These are phyloP conservation scores for Barnettozyma vustinii DNA, from an alignment of 805 yeast species.

Conservation along the genomic window DNA sequence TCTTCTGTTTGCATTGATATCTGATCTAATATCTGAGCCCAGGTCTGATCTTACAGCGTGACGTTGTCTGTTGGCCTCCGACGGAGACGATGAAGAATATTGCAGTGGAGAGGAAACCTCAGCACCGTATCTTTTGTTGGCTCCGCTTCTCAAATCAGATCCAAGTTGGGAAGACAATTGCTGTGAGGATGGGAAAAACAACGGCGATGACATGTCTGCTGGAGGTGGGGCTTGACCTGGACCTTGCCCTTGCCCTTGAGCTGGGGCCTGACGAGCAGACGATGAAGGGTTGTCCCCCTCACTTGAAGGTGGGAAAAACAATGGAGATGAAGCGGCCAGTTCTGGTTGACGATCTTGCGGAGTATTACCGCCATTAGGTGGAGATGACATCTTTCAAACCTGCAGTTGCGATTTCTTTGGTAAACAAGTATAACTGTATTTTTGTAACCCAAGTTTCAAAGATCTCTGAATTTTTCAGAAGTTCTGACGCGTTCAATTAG, in stretches of 20 bases:
- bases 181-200: slow-evolving; percentile 30
- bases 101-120: slow-evolving; percentile 41
- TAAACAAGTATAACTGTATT: background rate
- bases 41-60: slow-evolving; percentile 26
- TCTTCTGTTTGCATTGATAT: slow-evolving; percentile 32
- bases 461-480: no score
- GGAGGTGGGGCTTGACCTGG: background rate
- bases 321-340: slow-evolving; percentile 47
- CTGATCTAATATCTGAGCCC: slow-evolving; percentile 40
- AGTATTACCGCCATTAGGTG: background rate
- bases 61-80: slow-evolving; percentile 21
- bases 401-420: background rate
- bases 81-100: slow-evolving; percentile 33
- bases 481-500: slow-evolving; percentile 23
- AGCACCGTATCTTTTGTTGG: slow-evolving; percentile 11
- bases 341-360: slow-evolving; percentile 4
- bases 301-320: slow-evolving; percentile 38
- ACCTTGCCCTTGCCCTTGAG: background rate
- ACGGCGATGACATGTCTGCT: slow-evolving; percentile 26
- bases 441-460: background rate
- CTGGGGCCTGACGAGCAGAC: background rate
- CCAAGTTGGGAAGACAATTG: slow-evolving; percentile 18
- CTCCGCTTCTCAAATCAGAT: slow-evolving; percentile 11
- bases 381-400: slow-evolving; percentile 3
- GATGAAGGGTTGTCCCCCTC: slow-evolving; percentile 1